Evolutionary conservation across 306 rosid species (phyloP), one percentile per base, ranked within the genome.

Genomic region (Vigna unguiculata): DNA sequence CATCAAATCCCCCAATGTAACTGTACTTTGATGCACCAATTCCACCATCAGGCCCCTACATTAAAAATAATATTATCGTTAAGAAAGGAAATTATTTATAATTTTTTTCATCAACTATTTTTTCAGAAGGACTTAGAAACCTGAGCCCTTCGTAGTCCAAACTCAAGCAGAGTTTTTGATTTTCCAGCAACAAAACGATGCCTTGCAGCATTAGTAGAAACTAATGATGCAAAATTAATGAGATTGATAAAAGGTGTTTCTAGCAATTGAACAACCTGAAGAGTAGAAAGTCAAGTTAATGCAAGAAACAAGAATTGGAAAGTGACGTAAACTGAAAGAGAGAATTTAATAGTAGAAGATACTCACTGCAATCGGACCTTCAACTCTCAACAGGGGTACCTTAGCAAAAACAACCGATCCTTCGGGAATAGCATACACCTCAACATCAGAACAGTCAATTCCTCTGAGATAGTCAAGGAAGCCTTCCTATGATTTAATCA

Each of bases 41-140:
- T 83, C 96, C 98, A 70, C 98, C 98, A 82, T 93, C 98, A 82
- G 98, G 98, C 65, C 98, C 98, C 98, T 91, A 79, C 19, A 85
- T 54, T 80, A 5, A 41, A 81, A 81, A 75, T 25, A 25, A 79
- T 51, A 72, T 84, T 77, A 60, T 59, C 13, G 58, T 6, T 21
- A 32, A 80, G 32, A 6, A 69, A 69, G 17, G 21, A 19, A 8
- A 11, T 32, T 48, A 17, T 58, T 67, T 55, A 34, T 32, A 45
- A 53, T 34, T 55, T 28, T 19, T 43, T 43, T 68, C 47, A 60
- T 46, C 13, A 34, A 21, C 73, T 84, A 30, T 59, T 55, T 59
- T 62, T 40, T 17, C 16, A 67, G 53, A 19, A 67, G 78, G 79
- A 72, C 40, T 48, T 34, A 25, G 75, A 55, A 81, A 77, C 86